Base-by-base conservation (phyloP, 176 grass and related monocot genomes). In the Rhynchospora tenuis region DNA sequence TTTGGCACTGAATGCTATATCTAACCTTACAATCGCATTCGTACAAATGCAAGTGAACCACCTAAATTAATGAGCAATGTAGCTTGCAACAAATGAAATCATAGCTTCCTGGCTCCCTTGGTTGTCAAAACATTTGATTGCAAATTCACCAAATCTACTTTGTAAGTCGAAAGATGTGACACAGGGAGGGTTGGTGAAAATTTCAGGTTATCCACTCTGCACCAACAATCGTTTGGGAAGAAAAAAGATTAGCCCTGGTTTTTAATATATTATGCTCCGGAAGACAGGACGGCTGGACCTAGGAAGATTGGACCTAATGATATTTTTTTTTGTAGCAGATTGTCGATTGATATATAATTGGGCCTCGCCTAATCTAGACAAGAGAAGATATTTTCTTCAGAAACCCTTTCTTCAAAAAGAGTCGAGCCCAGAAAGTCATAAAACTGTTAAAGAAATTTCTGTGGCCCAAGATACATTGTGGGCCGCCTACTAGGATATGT, bases 401-500 rank as follows among this genome's bases (percentile, higher is more conserved):
- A 38, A 67, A 11, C 7, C 38, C 38, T 19, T 38, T 24, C 13
- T 48, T 73, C 2, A 6, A 67, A 67, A 0, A 19, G 5, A 3
- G 26, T 7, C 17, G 28, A 72, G 42, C 42, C 43, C 42, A 72
- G 9, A 19, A 59, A 59, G n/a, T 6, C 4, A 20, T 16, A 59
- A 59, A 19, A 17, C 4, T n/a, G 17, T 19, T 19, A 16, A 59
- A 59, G 56, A 46, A 3, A 38, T 67, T 38, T 38, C 27, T 17
- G 17, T 17, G 15, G 33, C 33, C 16, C 43, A 48, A 71, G 3
- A 69, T 71, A 46, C 14, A 66, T 94, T 92, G 78, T 94, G 94
- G 46, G 95, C 92, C 48, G 24, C 7, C 11, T 38, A 38, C 33
- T 38, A 97, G 81, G 59, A 89, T 97, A 73, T 97, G 91, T 38